Evolutionary conservation across 1,139 yeast genomes (phyloP).

Genomic region (Yamadazyma mexicana): DNA sequence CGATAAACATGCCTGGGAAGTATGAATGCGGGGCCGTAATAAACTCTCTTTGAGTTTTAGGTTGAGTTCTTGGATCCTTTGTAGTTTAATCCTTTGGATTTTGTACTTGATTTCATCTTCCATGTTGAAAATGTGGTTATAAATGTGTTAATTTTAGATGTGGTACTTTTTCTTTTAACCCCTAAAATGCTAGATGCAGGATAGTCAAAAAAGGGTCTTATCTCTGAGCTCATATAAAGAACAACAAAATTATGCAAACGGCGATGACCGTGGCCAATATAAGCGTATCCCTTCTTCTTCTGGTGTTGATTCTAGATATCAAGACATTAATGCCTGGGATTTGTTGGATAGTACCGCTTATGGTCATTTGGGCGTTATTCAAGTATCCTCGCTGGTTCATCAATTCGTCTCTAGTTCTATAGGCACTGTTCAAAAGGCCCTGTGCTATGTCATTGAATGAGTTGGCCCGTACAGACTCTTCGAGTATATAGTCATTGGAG

Average conservation of each 20-base stretch:
- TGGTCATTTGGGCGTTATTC: slow-evolving; percentile 61
- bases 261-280: slow-evolving; percentile 79
- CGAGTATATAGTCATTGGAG: slow-evolving; percentile 67
- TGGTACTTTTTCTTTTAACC: slow-evolving; percentile 12
- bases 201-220: too few species aligned
- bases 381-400: slow-evolving; percentile 67
- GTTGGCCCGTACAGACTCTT: slow-evolving; percentile 75
- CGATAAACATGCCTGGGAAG: slow-evolving; percentile 62
- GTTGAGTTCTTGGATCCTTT: slow-evolving; percentile 64
- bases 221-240: slow-evolving; percentile 39
- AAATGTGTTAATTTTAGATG: too few species aligned
- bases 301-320: slow-evolving; percentile 77
- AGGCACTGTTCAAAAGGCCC: slow-evolving; percentile 76
- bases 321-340: slow-evolving; percentile 84
- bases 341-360: slow-evolving; percentile 59
- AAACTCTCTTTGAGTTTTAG: slow-evolving; percentile 54
- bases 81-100: slow-evolving; percentile 52
- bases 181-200: slow-evolving; percentile 1
- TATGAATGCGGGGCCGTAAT: slow-evolving; percentile 60
- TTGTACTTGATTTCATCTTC: slow-evolving; percentile 26
- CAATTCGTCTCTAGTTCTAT: slow-evolving; percentile 85
- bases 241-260: slow-evolving; percentile 67
- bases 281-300: slow-evolving; percentile 84
- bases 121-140: slow-evolving; percentile 14
- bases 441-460: slow-evolving; percentile 77